Evolutionary conservation across 495 filamentous ascomycete genomes (phyloP).

Genomic region (Opeltia flavorubescens): DNA sequence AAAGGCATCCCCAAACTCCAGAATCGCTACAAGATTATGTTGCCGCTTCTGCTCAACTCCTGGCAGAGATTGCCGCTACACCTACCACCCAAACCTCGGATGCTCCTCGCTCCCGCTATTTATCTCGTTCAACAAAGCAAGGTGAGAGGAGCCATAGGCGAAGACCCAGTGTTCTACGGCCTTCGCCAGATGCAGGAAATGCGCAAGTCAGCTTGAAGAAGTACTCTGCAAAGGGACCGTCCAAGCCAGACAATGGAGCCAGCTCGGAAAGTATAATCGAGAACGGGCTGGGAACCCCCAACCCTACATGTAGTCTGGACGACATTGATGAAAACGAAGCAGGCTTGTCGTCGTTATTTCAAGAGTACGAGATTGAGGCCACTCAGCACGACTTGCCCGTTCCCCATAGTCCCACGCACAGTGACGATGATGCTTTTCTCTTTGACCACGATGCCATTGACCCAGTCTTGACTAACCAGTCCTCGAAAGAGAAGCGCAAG

Average conservation of each 20-base stretch:
- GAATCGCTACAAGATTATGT: slow-evolving; percentile 1
- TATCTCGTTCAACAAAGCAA: too few relatives aligned
- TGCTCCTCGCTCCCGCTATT: too few relatives aligned
- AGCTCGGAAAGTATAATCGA: not conserved
- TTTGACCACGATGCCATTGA: not conserved
- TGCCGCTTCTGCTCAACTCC: slow-evolving; percentile 7
- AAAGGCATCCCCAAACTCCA: not conserved
- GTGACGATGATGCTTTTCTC: not conserved
- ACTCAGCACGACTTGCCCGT: not conserved
- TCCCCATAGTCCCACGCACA: not conserved
- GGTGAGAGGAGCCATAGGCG: not conserved
- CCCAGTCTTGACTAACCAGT: not conserved
- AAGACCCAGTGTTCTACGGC: slow-evolving; percentile 1
- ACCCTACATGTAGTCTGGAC: slow-evolving; percentile 7
- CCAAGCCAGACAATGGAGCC: not conserved
- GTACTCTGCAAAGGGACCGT: not conserved
- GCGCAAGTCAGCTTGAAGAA: not conserved
- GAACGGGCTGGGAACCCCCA: not conserved
- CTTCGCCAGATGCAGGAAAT: not conserved
- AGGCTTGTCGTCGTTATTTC: not conserved
- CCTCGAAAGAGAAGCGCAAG: not conserved
- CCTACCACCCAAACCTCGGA: not conserved
- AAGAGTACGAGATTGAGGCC: slow-evolving; percentile 1
- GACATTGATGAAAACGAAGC: slow-evolving; percentile 15
- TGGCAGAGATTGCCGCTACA: slow-evolving; percentile 1